Evolutionary conservation across 2,329 filamentous ascomycete genomes (phyloP).

Genomic region (Alternaria ethzedia): DNA sequence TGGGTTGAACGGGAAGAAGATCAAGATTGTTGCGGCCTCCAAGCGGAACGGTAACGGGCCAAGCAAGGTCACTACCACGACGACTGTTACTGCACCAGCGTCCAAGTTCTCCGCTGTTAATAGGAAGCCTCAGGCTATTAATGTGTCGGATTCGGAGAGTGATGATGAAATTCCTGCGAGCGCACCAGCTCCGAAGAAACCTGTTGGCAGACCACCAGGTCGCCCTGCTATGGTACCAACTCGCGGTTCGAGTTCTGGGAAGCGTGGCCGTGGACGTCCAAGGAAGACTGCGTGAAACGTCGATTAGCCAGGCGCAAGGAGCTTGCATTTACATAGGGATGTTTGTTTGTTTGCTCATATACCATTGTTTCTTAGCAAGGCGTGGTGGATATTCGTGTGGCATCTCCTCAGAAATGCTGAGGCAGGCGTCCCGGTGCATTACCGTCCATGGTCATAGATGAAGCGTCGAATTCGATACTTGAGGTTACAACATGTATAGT

Average conservation of each 20-base stretch:
- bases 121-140: slow-evolving; percentile 22
- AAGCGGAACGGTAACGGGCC: slow-evolving; percentile 23
- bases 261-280: slow-evolving; percentile 34
- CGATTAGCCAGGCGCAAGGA: neutral
- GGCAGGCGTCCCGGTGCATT: neutral
- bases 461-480: neutral
- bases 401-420: neutral
- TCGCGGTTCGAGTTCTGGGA: slow-evolving; percentile 27
- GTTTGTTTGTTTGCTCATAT: neutral
- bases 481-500: neutral
- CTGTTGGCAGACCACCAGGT: slow-evolving; percentile 25
- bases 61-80: slow-evolving; percentile 21
- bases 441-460: neutral
- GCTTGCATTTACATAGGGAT: neutral
- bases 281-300: slow-evolving; percentile 24
- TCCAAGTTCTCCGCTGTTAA: slow-evolving; percentile 29
- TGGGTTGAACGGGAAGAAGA: slow-evolving; percentile 43
- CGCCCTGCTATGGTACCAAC: slow-evolving; percentile 29
- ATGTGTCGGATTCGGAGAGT: slow-evolving; percentile 36
- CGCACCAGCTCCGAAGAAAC: slow-evolving; percentile 27
- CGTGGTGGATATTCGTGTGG: neutral
- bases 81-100: slow-evolving; percentile 11
- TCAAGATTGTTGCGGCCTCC: slow-evolving; percentile 41
- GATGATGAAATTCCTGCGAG: slow-evolving; percentile 45
- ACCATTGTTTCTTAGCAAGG: neutral